These are phyloP conservation scores for Neonothopanus nambi DNA, from an alignment of 1,284 basidiomycete genomes.

Conservation along the genomic window DNA sequence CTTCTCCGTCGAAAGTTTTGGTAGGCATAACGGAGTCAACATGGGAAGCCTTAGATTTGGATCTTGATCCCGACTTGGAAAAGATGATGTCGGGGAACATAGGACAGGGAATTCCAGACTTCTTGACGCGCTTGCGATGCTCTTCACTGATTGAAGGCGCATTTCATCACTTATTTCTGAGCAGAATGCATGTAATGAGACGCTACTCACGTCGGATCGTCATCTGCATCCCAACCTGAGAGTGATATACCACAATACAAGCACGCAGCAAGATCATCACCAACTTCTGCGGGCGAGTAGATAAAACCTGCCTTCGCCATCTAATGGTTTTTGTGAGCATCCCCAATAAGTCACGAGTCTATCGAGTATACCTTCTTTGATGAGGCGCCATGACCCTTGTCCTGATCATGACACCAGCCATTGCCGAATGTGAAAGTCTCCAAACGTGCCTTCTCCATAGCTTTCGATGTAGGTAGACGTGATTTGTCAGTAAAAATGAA, in stretches of 20 bases:
- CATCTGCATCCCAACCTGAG: constrained; percentile 78
- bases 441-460: constrained; percentile 67
- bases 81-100: constrained; percentile 43
- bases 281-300: constrained; percentile 60
- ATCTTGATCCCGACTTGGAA: constrained; percentile 28
- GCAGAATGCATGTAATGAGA: not conserved
- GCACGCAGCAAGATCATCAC: constrained; percentile 77
- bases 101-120: constrained; percentile 46
- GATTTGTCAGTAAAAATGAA: constrained; percentile 55
- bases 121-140: constrained; percentile 58
- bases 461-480: constrained; percentile 63
- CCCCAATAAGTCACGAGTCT: not conserved
- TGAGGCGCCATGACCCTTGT: constrained; percentile 64
- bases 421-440: constrained; percentile 60
- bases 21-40: constrained; percentile 33
- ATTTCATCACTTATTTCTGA: not conserved
- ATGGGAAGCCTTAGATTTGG: constrained; percentile 23
- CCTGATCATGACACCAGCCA: constrained; percentile 74
- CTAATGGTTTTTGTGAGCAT: constrained; percentile 37
- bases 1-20: constrained; percentile 35
- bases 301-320: constrained; percentile 85
- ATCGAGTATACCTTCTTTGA: constrained; percentile 59
- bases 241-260: constrained; percentile 75
- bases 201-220: constrained; percentile 71
- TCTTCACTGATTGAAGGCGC: constrained; percentile 50